Conservation (phyloP, 2,329 filamentous ascomycete species). For the Cyclaneusma minus region DNA sequence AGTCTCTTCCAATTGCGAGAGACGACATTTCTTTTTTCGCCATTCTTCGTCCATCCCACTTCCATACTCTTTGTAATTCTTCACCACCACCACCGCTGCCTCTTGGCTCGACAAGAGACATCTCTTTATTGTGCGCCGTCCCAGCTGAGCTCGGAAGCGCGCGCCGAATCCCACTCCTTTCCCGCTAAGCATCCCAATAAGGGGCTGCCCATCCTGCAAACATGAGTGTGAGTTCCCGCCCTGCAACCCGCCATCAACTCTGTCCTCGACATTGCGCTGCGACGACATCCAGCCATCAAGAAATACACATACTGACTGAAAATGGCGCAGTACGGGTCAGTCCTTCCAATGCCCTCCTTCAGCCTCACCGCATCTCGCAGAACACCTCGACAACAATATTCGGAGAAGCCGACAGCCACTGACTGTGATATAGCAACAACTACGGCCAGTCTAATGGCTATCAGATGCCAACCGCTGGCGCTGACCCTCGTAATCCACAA, state of each 20-base stretch:
- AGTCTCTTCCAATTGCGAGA: too few relatives aligned
- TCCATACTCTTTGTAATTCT: too few relatives aligned
- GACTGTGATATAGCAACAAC: conserved; percentile 3
- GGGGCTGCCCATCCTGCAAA: conserved; percentile 2
- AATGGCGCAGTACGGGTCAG: conserved; percentile 41
- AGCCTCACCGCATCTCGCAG: conserved; percentile 1
- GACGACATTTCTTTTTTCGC: too few relatives aligned
- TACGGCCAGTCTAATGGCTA: conserved; percentile 2
- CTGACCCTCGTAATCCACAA: conserved; percentile 5
- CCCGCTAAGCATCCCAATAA: conserved; percentile 2
- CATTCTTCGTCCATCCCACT: too few relatives aligned
- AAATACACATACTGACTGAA: conserved; percentile 1
- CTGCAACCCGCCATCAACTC: conserved; percentile 1
- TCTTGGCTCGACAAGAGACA: too few relatives aligned
- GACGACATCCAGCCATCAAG: background rate
- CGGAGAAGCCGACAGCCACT: conserved; percentile 6
- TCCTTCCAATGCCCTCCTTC: conserved; percentile 11
- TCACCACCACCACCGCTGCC: too few relatives aligned
- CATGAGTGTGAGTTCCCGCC: conserved; percentile 1
- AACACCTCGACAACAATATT: too few relatives aligned
- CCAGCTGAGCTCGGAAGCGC: too few relatives aligned
- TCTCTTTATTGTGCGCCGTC: too few relatives aligned
- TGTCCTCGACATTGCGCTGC: conserved; percentile 1
- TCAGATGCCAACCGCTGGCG: conserved; percentile 1
- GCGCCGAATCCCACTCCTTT: background rate